phyloP scores from a whole-genome alignment of 2,329 filamentous ascomycete genomes.

The Periglandula ipomoeae region DNA sequence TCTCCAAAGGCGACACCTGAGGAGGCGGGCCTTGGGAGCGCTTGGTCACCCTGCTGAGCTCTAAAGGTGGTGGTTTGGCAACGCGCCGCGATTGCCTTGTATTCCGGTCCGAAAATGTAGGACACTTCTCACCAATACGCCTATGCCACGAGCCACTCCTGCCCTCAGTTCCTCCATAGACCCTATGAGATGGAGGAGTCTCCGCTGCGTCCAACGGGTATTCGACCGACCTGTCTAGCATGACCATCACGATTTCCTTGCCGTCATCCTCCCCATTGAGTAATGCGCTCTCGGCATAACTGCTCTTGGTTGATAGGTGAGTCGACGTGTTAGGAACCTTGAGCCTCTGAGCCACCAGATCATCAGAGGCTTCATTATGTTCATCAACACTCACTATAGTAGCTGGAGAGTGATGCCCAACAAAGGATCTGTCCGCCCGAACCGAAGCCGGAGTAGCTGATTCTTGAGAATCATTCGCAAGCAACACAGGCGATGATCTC shows the following conservation, averaged over 20 bases:
- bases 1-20: slow-evolving; percentile 44
- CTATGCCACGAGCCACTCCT: slow-evolving; percentile 36
- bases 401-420: neutral
- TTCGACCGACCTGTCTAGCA: slow-evolving; percentile 28
- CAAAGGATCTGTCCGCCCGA: neutral
- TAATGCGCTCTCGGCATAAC: slow-evolving; percentile 1
- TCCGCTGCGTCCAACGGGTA: slow-evolving; percentile 4
- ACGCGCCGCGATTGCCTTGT: slow-evolving; percentile 38
- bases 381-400: neutral
- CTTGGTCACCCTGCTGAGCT: slow-evolving; percentile 34
- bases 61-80: slow-evolving; percentile 47
- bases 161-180: slow-evolving; percentile 9
- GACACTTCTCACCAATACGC: slow-evolving; percentile 49
- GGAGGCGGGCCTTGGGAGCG: slow-evolving; percentile 35
- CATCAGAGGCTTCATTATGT: neutral
- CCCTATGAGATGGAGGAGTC: slow-evolving; percentile 6
- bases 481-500: slow-evolving; percentile 42
- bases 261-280: slow-evolving; percentile 17
- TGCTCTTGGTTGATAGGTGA: neutral
- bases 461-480: slow-evolving; percentile 14
- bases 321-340: neutral
- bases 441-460: slow-evolving; percentile 1
- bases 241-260: slow-evolving; percentile 32
- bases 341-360: neutral
- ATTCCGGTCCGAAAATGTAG: slow-evolving; percentile 48